Evolutionary conservation across 331 rosid species (phyloP), one percentile per base, ranked within the genome.

Genomic region (Telfairia occidentalis): DNA sequence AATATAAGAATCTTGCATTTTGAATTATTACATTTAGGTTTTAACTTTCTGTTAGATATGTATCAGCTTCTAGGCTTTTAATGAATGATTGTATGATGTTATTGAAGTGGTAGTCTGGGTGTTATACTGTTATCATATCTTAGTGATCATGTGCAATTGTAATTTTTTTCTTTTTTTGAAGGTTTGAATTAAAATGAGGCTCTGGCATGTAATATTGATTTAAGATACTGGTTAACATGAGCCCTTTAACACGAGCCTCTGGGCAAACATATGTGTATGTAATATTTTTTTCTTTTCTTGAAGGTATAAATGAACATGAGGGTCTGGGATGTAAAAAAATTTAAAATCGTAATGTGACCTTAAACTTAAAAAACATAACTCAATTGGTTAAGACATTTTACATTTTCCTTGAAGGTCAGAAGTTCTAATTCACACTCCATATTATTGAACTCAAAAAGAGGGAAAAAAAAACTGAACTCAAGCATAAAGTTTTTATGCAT

Each of bases 1-100:
- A 42, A 42, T 42, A 24, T 67, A 7, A n/a, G 54, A 42, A 66
- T 40, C 75, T 70, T 70, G 58, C 58, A 45, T 70, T 67, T 43
- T 69, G 55, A 69, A 26, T 40, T 42, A 24, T 13, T 69, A 42
- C 23, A 43, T 45, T 69, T 7, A 13, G 3, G 37, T 29, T 26
- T 43, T 26, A 1, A 4, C 74, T 46, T 69, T 69, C 40, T 45
- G 35, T 24, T 69, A 15, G 24, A 43, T 7, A 13, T 43, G 13
- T 15, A 30, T 30, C 69, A 29, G 32, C 38, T 19, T 69, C 38
- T 26, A 45, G 74, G 74, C 38, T 69, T 69, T 26, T 43, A 7
- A 43, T 67, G 29, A 8, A 29, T 43, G 74, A 26, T 69, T 59
- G 23, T 69, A 45, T 69, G 74, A 12, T 11, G 19, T 43, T 34